Evolutionary conservation across 306 rosid species (phyloP), one percentile per base, ranked within the genome.

Genomic region (Urtica urens): DNA sequence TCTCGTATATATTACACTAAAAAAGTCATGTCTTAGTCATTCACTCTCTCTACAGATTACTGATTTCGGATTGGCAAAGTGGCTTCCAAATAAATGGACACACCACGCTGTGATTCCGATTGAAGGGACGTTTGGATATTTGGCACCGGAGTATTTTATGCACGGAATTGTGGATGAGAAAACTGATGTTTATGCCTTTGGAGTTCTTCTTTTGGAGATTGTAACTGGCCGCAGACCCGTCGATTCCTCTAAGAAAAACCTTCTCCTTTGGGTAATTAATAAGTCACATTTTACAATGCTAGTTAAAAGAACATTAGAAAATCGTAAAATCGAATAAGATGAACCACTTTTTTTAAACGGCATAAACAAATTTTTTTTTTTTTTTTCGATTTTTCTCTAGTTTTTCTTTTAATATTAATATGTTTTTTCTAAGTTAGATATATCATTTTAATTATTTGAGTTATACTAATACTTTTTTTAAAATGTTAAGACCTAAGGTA

Each of bases 51-150:
- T 16, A 47, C 42, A 90, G 97, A 90, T 90, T 11, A 77, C 93
- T 0, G 97, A 90, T 52, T 90, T 90, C 37, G 97, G 97, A 70
- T 78, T 90, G 0, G 97, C 97, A 50, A 90, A 90, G 78, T 90
- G 97, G 97, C 95, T 90, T 67, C 97, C 97, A 2, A 90, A 84
- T 78, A 84, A 90, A 51, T 90, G 97, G 95, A 90, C 85, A 39
- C 97, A 90, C 68, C 95, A 79, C 23, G 97, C 94, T 40, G 92
- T 81, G 30, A 67, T 75, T 26, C 95, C 97, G 0, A 79, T 90
- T n/a, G 95, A 90, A 55, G 95, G 97, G 23, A 90, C 97, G 23
- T 90, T 90, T 49, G 97, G 97, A 42, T 90, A 84, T 72, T 49
- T 90, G 12, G 95, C 95, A 12, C 97, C 97, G 3, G 96, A 88